These are phyloP conservation scores for Lepiota brunneoincarnata DNA, from an alignment of 768 basidiomycete genomes.

Conservation along the genomic window DNA sequence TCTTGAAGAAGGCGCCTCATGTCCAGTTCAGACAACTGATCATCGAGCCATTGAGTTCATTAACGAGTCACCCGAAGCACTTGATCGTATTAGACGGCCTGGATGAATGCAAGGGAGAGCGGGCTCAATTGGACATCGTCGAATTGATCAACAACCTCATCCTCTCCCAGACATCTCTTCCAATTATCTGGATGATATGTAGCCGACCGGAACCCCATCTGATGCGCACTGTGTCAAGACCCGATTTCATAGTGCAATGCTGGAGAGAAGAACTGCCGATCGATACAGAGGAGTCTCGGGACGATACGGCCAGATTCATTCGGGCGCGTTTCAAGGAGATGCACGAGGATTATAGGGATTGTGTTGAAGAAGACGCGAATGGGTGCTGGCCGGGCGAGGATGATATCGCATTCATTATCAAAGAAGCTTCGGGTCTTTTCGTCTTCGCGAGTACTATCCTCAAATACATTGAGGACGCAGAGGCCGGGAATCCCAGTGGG, in stretches of 20 bases:
- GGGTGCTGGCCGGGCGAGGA: conserved; percentile 9
- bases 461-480: conserved; percentile 14
- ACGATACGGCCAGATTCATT: not conserved
- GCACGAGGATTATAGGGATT: not conserved
- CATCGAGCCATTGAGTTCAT: not conserved
- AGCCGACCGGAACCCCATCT: conserved; percentile 14
- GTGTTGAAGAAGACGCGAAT: not conserved
- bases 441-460: conserved; percentile 12
- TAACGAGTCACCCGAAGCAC: not conserved
- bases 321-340: not conserved
- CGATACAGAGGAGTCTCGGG: not conserved
- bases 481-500: not conserved
- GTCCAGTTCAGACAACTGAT: not conserved
- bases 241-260: not conserved
- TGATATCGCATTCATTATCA: not conserved
- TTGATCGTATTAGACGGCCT: conserved; percentile 7
- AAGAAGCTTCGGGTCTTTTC: conserved; percentile 13
- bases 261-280: not conserved
- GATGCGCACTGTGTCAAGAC: not conserved
- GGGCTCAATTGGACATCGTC: conserved; percentile 9
- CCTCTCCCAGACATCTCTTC: not conserved
- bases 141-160: not conserved
- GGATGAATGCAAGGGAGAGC: conserved; percentile 13
- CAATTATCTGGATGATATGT: conserved; percentile 7
- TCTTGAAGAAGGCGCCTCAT: not conserved